These are phyloP conservation scores for Calonectria multiphialidica DNA, from an alignment of 2,329 filamentous ascomycete genomes.

Conservation along the genomic window DNA sequence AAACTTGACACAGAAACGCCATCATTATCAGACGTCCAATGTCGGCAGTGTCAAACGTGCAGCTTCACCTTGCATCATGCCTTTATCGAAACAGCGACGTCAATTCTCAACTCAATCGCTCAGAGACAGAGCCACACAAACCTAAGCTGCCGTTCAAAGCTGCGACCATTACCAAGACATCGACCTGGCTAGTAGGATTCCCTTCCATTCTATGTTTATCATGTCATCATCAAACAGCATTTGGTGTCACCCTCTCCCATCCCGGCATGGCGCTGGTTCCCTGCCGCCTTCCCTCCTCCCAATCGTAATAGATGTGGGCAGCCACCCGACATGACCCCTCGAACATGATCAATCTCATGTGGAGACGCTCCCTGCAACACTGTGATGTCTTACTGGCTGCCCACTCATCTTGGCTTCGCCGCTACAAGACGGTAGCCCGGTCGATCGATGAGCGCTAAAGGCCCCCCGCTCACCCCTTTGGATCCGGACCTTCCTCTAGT, in stretches of 20 bases:
- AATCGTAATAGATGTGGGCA: conserved; percentile 4
- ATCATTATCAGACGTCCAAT: neutral
- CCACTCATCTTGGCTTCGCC: conserved; percentile 40
- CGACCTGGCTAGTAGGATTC: neutral
- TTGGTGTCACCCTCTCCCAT: conserved; percentile 22
- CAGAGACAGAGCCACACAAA: neutral
- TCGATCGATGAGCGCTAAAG: conserved; percentile 39
- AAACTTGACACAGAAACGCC: conserved; percentile 5
- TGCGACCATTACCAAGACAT: neutral
- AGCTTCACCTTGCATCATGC: neutral
- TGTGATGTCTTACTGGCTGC: conserved; percentile 22
- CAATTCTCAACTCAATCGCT: conserved; percentile 12
- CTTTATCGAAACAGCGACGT: neutral
- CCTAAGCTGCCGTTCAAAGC: neutral
- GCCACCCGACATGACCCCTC: conserved; percentile 1
- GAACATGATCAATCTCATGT: conserved; percentile 16
- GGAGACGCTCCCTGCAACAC: conserved; percentile 17
- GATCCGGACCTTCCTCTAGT: conserved; percentile 14
- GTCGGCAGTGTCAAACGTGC: neutral
- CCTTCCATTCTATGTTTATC: conserved; percentile 4
- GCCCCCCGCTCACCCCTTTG: conserved; percentile 23
- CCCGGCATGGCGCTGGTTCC: conserved; percentile 31
- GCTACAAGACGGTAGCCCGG: conserved; percentile 40
- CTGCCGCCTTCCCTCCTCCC: conserved; percentile 3
- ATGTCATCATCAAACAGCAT: conserved; percentile 16